Evolutionary conservation across 2,329 filamentous ascomycete genomes (phyloP), one percentile per base, ranked within the genome.

Genomic region (Eutypella sp.): DNA sequence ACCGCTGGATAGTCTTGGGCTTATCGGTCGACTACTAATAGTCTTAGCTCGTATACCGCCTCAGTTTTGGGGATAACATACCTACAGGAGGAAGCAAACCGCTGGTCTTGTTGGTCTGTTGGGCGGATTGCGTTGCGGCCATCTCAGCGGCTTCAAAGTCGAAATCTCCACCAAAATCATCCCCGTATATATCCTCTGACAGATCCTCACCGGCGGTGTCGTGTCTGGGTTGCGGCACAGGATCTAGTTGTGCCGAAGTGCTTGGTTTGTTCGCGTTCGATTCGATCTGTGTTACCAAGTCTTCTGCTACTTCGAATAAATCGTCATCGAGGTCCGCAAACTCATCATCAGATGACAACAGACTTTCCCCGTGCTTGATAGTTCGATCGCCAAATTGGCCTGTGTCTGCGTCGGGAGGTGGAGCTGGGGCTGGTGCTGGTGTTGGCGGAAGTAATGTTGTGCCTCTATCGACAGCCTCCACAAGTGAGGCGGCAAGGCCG

Each of bases 1-100:
- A 96, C 55, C 92, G 85, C 67, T 95, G 89, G 60, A 95, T 95
- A 40, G 84, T 81, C 70, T 82, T 84, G 56, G 76, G 71, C 64
- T 84, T 86, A 63, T 76, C 71, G 63, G 73, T 78, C 68, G 77
- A 81, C 85, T 87, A 79, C 73, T 72, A 66, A 69, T 68, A 63
- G 61, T 70, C 73, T 91, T 84, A 90, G 87, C 71, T 75, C 70
- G 57, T 61, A 58, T 51, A 51, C 45, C 54, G 51, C 52, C 47
- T 50, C 50, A 53, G 54, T 59, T 47, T 45, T 52, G 53, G 51
- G 54, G 51, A 44, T 51, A 54, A 58, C 57, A 56, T 72, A 82
- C 79, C 66, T 82, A 84, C 80, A 73, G 66, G 66, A 55, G 69
- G 57, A 48, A 71, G 56, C 41, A 62, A 57, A 48, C 59, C 55